Evolutionary conservation across 441 rosid genomes (phyloP).

Genomic region (Jatropha podagrica): DNA sequence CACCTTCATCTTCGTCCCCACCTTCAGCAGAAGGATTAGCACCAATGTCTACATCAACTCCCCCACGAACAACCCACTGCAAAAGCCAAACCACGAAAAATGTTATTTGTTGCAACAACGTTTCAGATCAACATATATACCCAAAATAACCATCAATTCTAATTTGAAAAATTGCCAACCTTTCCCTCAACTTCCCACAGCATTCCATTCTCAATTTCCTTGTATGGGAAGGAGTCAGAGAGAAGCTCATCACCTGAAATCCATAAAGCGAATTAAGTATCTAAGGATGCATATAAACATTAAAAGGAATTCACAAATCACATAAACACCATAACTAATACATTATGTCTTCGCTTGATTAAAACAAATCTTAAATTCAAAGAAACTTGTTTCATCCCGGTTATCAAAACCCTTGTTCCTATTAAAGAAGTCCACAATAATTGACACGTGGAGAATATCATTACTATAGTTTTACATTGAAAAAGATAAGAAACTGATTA

Average conservation of each 20-base stretch:
- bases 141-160: neutral
- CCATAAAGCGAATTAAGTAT: neutral
- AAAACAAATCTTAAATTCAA: neutral
- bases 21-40: constrained; percentile 96
- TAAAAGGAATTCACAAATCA: neutral
- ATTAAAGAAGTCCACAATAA: too few species aligned
- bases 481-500: neutral
- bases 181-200: constrained; percentile 91
- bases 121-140: neutral
- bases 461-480: too few species aligned
- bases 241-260: constrained; percentile 86
- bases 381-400: neutral
- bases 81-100: constrained; percentile 1
- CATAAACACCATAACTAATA: neutral
- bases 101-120: neutral
- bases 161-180: constrained; percentile 32
- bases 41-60: constrained; percentile 73
- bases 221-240: constrained; percentile 81
- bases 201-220: constrained; percentile 61
- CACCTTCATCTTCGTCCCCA: constrained; percentile 72
- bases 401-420: neutral
- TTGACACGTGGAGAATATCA: too few species aligned
- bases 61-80: constrained; percentile 79
- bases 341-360: neutral
- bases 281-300: neutral